Conservation (phyloP, 2,329 filamentous ascomycete genomes). For the Ophiosphaerella herpotricha region DNA sequence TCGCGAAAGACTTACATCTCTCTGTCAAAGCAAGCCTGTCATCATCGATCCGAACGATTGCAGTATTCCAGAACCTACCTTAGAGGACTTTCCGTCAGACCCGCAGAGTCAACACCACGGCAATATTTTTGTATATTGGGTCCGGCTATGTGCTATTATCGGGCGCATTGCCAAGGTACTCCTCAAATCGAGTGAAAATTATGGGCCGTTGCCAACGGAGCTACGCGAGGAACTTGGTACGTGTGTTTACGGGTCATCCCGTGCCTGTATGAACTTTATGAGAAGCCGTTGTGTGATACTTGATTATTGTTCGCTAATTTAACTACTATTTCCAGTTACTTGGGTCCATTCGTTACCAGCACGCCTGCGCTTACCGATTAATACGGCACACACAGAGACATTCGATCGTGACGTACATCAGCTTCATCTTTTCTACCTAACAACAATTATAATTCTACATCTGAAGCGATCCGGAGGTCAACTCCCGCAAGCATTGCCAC, state of each 20-base stretch:
- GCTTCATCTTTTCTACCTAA: slow-evolving; percentile 27
- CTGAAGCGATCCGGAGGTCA: slow-evolving; percentile 26
- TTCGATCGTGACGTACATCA: slow-evolving; percentile 30
- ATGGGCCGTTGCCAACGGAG: slow-evolving; percentile 10
- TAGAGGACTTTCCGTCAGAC: slow-evolving; percentile 24
- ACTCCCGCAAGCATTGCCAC: slow-evolving; percentile 26
- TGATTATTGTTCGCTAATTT: too few relatives aligned
- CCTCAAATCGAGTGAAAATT: slow-evolving; percentile 14
- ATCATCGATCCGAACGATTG: slow-evolving; percentile 30
- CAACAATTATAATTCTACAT: slow-evolving; percentile 27
- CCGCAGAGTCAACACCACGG: slow-evolving; percentile 26
- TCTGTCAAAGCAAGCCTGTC: slow-evolving; percentile 27
- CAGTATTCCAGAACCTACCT: slow-evolving; percentile 21
- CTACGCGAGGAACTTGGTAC: slow-evolving; percentile 19
- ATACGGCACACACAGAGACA: slow-evolving; percentile 14
- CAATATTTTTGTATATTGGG: slow-evolving; percentile 29
- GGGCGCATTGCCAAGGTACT: slow-evolving; percentile 26
- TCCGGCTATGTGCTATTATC: slow-evolving; percentile 27
- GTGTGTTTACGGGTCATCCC: too few relatives aligned
- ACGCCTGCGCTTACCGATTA: slow-evolving; percentile 15
- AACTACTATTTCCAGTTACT: not conserved
- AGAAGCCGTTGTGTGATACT: too few relatives aligned
- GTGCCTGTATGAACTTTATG: too few relatives aligned
- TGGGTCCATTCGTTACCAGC: slow-evolving; percentile 25
- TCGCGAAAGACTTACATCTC: slow-evolving; percentile 24